A percentile compares a stretch with the other conserved stretches of the same genome.
These are phyloP conservation scores for Metarhizium sp. DNA, from an alignment of 2,329 filamentous ascomycete species.

Conservation along the genomic window DNA sequence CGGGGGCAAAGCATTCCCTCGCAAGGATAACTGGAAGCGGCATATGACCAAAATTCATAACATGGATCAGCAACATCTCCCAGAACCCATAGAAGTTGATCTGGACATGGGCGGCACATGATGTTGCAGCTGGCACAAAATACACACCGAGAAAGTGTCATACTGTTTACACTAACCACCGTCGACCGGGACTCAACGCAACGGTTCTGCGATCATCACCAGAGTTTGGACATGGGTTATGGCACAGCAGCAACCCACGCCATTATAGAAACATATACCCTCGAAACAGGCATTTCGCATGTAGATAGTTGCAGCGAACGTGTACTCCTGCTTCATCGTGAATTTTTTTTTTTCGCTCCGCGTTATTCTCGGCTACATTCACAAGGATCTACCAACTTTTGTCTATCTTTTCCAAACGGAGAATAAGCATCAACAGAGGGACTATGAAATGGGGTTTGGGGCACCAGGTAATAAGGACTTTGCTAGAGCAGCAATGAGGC, in stretches of 20 bases:
- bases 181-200: neutral
- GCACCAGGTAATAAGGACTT: neutral
- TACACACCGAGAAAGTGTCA: neutral
- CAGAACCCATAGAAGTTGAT: conserved; percentile 33
- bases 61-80: conserved; percentile 27
- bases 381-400: neutral
- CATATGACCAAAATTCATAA: conserved; percentile 54
- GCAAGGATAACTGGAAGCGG: conserved; percentile 54
- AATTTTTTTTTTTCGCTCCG: neutral
- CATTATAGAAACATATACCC: neutral
- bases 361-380: neutral
- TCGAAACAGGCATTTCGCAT: neutral
- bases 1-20: conserved; percentile 49
- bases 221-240: neutral
- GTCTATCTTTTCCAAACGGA: neutral
- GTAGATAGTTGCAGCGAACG: neutral
- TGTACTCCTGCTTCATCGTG: neutral
- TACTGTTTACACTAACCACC: neutral
- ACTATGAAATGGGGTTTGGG: neutral
- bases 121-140: neutral
- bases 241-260: neutral
- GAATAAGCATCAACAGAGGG: neutral
- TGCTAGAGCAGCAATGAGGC: neutral
- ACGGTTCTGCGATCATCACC: neutral
- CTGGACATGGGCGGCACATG: conserved; percentile 19